Evolutionary conservation across 2,329 filamentous ascomycete species (phyloP), one percentile per base, ranked within the genome.

Genomic region (Dactylellina haptotyla): DNA sequence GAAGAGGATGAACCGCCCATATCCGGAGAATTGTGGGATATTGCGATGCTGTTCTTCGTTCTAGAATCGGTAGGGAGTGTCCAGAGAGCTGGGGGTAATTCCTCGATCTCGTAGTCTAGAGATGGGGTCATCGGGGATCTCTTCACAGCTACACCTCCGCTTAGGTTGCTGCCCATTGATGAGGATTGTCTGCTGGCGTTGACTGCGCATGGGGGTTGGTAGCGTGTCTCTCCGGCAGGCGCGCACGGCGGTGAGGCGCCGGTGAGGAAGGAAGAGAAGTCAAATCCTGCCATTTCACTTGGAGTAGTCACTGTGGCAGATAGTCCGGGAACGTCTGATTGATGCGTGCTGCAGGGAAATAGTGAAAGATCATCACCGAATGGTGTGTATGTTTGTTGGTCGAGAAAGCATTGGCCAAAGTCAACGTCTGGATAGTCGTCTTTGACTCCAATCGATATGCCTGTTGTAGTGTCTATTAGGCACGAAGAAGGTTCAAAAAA

Each of bases 361-460:
- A 73, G 61, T 39, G 69, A 65, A 66, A 73, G 69, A 16, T 73
- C 69, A 57, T 73, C 69, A 54, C 51, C 61, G 43, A 73, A 73
- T 53, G 69, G 69, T 61, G 69, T 66, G 23, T 73, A 73, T 66
- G 69, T 53, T 50, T 45, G 30, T 66, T 73, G 69, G 26, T 73
- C 61, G 61, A 73, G 61, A 39, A 73, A 73, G 61, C 69, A 73
- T 66, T 73, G 69, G 54, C 69, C 69, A 62, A 73, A 73, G 61
- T 73, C 69, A 28, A 73, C 54, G 69, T 73, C 69, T 61, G 69
- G 69, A 61, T 73, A 73, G n/a, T 73, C 69, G 18, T 73, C 58
- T 46, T 65, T 48, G 61, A 72, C 53, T 51, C 50, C 66, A 73
- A 73, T 73, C 30, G 69, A 73, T 66, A 73, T 73, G 53, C 58